phyloP scores from a whole-genome alignment of 2,329 filamentous ascomycete genomes.

The Exophiala bonariae region DNA sequence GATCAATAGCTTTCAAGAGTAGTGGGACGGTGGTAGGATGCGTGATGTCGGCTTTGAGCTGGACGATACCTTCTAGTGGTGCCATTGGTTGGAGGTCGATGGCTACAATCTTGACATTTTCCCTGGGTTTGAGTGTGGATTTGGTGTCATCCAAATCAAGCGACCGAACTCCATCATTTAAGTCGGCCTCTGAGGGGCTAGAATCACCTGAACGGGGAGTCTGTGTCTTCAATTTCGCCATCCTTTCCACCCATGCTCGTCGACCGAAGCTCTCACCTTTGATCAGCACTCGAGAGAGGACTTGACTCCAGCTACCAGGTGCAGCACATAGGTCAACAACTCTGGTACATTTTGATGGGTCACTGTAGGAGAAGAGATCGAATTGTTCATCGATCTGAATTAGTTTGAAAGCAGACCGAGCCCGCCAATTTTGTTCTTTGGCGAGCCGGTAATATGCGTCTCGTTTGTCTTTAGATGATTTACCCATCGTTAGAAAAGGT shows the following conservation, averaged over 20 bases:
- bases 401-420: conserved; percentile 93
- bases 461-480: conserved; percentile 97
- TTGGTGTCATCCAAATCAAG: conserved; percentile 29
- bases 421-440: conserved; percentile 98
- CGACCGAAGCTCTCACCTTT: conserved; percentile 89
- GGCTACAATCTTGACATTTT: conserved; percentile 88
- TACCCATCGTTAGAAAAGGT: conserved; percentile 65
- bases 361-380: conserved; percentile 72
- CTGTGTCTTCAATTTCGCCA: conserved; percentile 56
- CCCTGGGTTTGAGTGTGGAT: conserved; percentile 49
- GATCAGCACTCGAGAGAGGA: conserved; percentile 88
- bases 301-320: conserved; percentile 95
- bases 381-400: conserved; percentile 96
- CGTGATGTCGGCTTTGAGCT: conserved; percentile 91
- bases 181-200: conserved; percentile 21
- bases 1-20: conserved; percentile 79
- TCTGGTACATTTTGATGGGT: conserved; percentile 71
- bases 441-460: conserved; percentile 97
- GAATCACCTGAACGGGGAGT: conserved; percentile 51
- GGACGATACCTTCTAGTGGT: conserved; percentile 87
- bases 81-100: conserved; percentile 97
- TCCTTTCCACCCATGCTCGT: conserved; percentile 81
- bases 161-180: conserved; percentile 29
- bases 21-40: conserved; percentile 93
- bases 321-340: conserved; percentile 96